phyloP scores from a whole-genome alignment of 345 rosid genomes.

The Draba incana region DNA sequence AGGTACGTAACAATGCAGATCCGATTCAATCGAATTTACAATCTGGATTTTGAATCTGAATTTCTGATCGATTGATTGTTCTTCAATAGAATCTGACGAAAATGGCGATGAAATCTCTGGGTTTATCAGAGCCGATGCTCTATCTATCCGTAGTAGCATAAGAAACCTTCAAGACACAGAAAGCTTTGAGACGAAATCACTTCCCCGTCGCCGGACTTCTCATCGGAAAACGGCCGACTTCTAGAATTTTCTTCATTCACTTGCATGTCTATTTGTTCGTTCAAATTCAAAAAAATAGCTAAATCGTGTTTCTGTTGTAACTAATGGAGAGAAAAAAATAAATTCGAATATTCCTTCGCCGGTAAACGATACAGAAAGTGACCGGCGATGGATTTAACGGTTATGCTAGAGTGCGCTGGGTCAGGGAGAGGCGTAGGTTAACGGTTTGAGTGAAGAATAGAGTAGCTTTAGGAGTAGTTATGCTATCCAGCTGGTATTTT shows the following conservation, averaged over 20 bases:
- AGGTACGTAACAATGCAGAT: constrained; percentile 63
- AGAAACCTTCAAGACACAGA: constrained; percentile 67
- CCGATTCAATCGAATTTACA: constrained; percentile 5
- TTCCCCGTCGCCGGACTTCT: constrained; percentile 42
- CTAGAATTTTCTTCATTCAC: not conserved
- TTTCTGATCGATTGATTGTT: constrained; percentile 7
- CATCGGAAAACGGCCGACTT: constrained; percentile 72
- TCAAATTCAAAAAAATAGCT: constrained; percentile 15
- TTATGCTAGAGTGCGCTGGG: constrained; percentile 36
- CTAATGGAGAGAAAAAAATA: constrained; percentile 1
- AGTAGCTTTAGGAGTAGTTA: constrained; percentile 28
- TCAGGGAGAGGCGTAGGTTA: constrained; percentile 33
- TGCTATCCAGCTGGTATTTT: constrained; percentile 74
- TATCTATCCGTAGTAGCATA: constrained; percentile 62
- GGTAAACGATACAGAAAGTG: not conserved
- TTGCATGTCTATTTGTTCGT: constrained; percentile 45
- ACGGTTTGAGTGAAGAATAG: constrained; percentile 24
- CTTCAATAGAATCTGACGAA: constrained; percentile 45
- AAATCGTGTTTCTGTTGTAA: constrained; percentile 34
- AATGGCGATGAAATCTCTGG: constrained; percentile 41
- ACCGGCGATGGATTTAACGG: constrained; percentile 22
- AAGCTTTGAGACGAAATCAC: constrained; percentile 44
- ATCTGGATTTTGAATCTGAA: not conserved
- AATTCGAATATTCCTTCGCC: constrained; percentile 15
- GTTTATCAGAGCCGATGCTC: constrained; percentile 48